Evolutionary conservation across 2,329 filamentous ascomycete genomes (phyloP).

Genomic region (Stachybotrys chartarum): DNA sequence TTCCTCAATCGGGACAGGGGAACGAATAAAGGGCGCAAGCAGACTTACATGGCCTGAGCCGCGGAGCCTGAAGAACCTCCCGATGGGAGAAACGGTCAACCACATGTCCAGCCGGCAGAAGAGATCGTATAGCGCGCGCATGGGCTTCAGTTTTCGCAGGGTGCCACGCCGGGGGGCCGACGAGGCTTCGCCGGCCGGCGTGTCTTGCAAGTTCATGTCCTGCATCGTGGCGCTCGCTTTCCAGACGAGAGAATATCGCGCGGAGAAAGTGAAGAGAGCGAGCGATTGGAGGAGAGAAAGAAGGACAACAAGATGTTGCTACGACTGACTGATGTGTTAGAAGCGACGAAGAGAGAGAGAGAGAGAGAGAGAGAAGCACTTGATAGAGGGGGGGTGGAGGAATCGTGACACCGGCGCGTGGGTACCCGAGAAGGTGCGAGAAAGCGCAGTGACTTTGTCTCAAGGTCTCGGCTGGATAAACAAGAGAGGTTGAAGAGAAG

Average conservation of each 20-base stretch:
- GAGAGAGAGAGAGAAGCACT: background rate
- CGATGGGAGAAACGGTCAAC: constrained; percentile 39
- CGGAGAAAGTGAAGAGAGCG: background rate
- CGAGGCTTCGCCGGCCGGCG: background rate
- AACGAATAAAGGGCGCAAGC: constrained; percentile 1
- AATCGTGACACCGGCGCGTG: background rate
- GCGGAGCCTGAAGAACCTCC: constrained; percentile 57
- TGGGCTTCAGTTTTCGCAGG: constrained; percentile 17
- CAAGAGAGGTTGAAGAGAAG: background rate
- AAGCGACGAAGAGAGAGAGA: background rate
- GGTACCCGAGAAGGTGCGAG: background rate
- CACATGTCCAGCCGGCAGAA: constrained; percentile 27
- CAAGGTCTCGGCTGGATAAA: background rate
- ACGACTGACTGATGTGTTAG: background rate
- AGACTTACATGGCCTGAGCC: constrained; percentile 59
- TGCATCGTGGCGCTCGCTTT: background rate
- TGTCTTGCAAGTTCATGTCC: constrained; percentile 6
- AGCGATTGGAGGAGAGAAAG: background rate
- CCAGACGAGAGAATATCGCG: background rate
- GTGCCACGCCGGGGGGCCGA: background rate
- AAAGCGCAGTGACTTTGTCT: background rate
- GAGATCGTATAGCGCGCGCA: constrained; percentile 22
- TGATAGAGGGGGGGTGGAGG: background rate
- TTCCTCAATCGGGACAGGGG: background rate
- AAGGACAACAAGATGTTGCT: no score